Evolutionary conservation across 352 stramenopile genomes (phyloP).

Genomic region (Pythium biforme): DNA sequence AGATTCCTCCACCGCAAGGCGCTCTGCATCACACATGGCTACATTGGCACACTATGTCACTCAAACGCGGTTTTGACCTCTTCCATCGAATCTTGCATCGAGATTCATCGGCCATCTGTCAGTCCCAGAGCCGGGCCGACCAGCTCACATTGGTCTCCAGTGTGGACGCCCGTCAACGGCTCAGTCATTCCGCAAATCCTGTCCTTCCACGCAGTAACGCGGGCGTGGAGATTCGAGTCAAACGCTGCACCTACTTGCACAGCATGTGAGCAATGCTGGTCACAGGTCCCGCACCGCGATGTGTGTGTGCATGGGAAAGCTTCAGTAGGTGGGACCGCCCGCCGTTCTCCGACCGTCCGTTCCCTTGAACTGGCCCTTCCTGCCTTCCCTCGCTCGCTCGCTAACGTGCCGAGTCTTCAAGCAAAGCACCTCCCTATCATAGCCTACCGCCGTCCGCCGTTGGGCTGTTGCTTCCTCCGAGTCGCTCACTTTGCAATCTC

Average conservation of each 20-base stretch:
- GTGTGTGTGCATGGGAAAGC: not conserved
- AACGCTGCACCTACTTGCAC: not conserved
- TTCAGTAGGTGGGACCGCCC: not conserved
- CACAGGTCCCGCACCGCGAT: not conserved
- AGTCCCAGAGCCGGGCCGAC: not conserved
- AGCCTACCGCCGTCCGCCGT: no score
- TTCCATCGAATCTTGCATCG: not conserved
- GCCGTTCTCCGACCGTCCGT: not conserved
- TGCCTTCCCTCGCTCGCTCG: no score
- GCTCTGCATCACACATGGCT: not conserved
- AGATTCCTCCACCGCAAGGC: no score
- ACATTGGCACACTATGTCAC: not conserved
- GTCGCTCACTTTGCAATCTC: constrained; percentile 18
- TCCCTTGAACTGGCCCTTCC: not conserved
- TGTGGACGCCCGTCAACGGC: no score
- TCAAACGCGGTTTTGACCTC: not conserved
- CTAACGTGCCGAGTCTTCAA: no score
- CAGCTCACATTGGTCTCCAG: not conserved
- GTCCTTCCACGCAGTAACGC: not conserved
- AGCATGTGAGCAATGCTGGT: not conserved
- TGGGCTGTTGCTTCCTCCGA: no score
- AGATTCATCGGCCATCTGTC: not conserved
- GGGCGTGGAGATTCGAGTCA: not conserved
- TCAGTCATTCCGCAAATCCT: no score
- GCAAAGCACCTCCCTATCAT: no score